Evolutionary conservation across 257 asterid species (phyloP), one percentile per base, ranked within the genome.

Genomic region (Agastache rugosa): DNA sequence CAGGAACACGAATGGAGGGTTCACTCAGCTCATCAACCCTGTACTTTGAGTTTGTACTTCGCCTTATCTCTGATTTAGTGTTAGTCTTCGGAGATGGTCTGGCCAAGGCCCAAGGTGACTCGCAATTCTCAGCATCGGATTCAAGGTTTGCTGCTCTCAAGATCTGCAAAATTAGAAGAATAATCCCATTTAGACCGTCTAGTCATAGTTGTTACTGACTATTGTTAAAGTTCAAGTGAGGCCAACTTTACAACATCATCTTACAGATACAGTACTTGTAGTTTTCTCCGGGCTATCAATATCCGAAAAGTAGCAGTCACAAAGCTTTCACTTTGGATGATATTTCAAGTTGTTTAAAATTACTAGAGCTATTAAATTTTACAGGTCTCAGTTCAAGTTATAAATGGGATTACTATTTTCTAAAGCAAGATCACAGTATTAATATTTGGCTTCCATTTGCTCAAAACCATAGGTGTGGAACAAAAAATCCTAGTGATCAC

Each of bases 1-100:
- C 99, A 80, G 97, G 92, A 70, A 88, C 77, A 50, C 98, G 98
- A 4, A 84, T 79, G 19, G 91, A 84, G 25, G 93, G 90, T 74
- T 95, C 97, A 74, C 77, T 92, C 82, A 92, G 86, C 85, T 95
- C 99, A 47, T 90, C 89, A 68, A 89, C 83, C 83, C 93, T 86
- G 86, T 95, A 95, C 83, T 90, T 92, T 19, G 89, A 79, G 79
- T 81, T 86, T 50, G 63, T 83, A 81, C 74, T 86, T 74, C 90
- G 81, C 82, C 96, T 80, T 42, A 74, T 54, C 80, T 92, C 97
- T 63, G 87, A 74, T 81, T 92, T 95, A 71, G 87, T 50, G 71
- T 81, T 90, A 14, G 81, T 76, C 84, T 89, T 92, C 73, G 84
- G 79, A 70, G 97, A 84, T 76, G 86, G 85, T 79, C 92, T 85